Percentiles rank a stretch among this genome's conserved stretches.
These are phyloP conservation scores for Mortierella sp. DNA, from an alignment of 371 early-diverging fungal species.

Conservation along the genomic window DNA sequence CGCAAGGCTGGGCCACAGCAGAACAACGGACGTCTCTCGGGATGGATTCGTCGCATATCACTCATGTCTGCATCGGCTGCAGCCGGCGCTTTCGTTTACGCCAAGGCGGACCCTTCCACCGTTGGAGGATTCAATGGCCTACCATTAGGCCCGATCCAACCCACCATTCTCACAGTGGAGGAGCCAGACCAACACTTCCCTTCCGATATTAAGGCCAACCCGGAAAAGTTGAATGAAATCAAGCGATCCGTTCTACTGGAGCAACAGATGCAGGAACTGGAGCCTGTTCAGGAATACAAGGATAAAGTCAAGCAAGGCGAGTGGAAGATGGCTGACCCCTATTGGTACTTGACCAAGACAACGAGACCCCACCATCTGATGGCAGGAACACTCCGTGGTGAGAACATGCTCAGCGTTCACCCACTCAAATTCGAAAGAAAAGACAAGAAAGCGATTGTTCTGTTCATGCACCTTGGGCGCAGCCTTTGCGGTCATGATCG, in stretches of 20 bases:
- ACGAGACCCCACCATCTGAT: conserved; percentile 41
- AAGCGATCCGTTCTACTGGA: conserved; percentile 36
- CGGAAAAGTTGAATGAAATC: conserved; percentile 31
- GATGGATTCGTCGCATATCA: conserved; percentile 33
- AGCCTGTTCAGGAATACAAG: conserved; percentile 38
- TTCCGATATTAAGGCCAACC: not conserved
- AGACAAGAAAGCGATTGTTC: conserved; percentile 50
- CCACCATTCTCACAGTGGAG: conserved; percentile 29
- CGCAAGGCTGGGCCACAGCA: conserved; percentile 7
- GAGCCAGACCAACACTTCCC: conserved; percentile 26
- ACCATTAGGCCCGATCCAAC: conserved; percentile 41
- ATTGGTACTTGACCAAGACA: conserved; percentile 43
- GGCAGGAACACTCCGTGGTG: conserved; percentile 44
- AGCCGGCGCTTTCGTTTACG: conserved; percentile 40
- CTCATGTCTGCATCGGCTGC: conserved; percentile 46
- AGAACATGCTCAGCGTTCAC: conserved; percentile 47
- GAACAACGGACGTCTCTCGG: not conserved
- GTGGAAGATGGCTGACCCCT: conserved; percentile 45
- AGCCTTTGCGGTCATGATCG: conserved; percentile 77
- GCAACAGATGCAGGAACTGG: conserved; percentile 28
- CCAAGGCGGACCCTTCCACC: conserved; percentile 27
- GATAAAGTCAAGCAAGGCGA: conserved; percentile 28
- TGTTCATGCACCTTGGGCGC: conserved; percentile 51
- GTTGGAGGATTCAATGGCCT: conserved; percentile 34
- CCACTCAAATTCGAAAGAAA: conserved; percentile 51